phyloP scores from a whole-genome alignment of 2,329 filamentous ascomycete species.

The Trichoderma oligosporum region DNA sequence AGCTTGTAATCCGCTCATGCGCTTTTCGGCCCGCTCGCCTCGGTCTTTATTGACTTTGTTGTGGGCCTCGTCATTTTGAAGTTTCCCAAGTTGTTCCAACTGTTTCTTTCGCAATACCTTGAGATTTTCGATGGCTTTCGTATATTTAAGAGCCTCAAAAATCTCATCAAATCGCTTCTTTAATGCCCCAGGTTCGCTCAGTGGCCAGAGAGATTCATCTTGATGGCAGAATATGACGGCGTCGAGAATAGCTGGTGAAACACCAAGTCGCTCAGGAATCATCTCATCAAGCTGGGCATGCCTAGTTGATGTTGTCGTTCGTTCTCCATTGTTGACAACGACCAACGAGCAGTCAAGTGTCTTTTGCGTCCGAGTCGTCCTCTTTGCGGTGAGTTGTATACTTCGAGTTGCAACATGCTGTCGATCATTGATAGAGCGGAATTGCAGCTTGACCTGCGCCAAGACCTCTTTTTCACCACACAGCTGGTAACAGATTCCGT shows the following conservation, averaged over 20 bases:
- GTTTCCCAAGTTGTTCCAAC: conserved; percentile 66
- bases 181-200: conserved; percentile 78
- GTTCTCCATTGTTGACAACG: conserved; percentile 75
- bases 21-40: conserved; percentile 67
- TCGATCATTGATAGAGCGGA: conserved; percentile 71
- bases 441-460: conserved; percentile 87
- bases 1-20: conserved; percentile 58
- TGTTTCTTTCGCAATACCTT: conserved; percentile 82
- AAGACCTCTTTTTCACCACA: conserved; percentile 82
- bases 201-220: conserved; percentile 94
- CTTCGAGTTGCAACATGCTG: conserved; percentile 81
- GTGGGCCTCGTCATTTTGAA: conserved; percentile 71
- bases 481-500: conserved; percentile 46
- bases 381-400: conserved; percentile 82
- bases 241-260: conserved; percentile 84
- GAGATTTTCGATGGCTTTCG: conserved; percentile 94
- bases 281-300: conserved; percentile 77
- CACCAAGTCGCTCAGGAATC: conserved; percentile 82
- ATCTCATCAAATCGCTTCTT: conserved; percentile 98
- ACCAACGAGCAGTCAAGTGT: conserved; percentile 77
- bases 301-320: conserved; percentile 71
- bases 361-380: conserved; percentile 70
- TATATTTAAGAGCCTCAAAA: conserved; percentile 95
- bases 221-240: conserved; percentile 98
- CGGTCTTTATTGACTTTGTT: conserved; percentile 82